Base-by-base conservation (phyloP, 176 grass and related monocot species). In the Paspalum notatum region DNA sequence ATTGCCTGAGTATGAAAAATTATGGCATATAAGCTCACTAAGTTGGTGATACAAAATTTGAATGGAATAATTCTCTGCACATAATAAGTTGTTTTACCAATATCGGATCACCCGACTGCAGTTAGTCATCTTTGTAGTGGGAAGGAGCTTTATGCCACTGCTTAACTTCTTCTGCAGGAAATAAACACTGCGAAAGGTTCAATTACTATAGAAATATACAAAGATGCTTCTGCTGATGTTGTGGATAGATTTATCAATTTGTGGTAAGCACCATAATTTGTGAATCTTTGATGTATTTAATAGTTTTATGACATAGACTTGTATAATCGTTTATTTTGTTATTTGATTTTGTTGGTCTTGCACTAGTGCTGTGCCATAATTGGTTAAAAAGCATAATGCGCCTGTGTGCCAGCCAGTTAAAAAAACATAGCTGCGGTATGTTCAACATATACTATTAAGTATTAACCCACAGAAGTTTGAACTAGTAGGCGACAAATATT, bases 141-240 rank as follows among this genome's bases (percentile, higher is more conserved):
- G 75, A 54, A 72, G 22, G 50, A 74, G 20, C 32, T 43, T 85
- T n/a, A 53, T 78, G 12, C 24, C 71, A 53, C 38, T 81, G 56
- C 66, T 89, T 46, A 38, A 69, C 47, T 86, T 82, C 57, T 87
- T 38, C 15, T 71, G 76, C 69, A 98, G 95, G 84, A 91, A 85
- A 88, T 98, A 14, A 89, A 89, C 73, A 98, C 95, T 5, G 82
- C 59, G 27, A 98, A 95, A 85, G 95, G 95, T 63, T 42, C 81
- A 85, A 91, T 98, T 76, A 88, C 83, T 75, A 84, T 91, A 84
- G 88, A 98, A 91, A 83, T 98, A 68, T 86, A 83, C 84, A 98
- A 95, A 75, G 92, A 95, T 83, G 83, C 95, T 80, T 93, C 95
- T 69, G 55, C 72, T 75, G 81, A 81, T 85, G 88, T 89, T 75